Evolutionary conservation across 805 yeast genomes (phyloP).

Genomic region (Helenozyma baotianmanensis): DNA sequence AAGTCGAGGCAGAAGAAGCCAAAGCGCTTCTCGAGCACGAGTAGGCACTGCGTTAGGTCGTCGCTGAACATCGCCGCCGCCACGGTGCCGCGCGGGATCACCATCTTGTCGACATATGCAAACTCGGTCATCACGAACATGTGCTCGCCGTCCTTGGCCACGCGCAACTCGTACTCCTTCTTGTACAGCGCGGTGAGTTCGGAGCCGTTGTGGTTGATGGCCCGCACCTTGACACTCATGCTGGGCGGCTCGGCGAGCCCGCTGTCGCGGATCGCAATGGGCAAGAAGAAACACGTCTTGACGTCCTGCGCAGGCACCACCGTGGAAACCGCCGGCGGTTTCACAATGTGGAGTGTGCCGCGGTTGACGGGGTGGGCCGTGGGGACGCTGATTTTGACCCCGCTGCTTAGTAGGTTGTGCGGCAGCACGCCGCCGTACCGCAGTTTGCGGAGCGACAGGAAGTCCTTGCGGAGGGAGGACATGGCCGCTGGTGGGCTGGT

Average conservation of each 20-base stretch:
- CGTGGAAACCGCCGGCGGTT: slow-evolving; percentile 3
- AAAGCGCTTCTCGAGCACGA: slow-evolving; percentile 12
- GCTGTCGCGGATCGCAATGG: slow-evolving; percentile 6
- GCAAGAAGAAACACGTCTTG: slow-evolving; percentile 11
- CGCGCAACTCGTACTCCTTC: slow-evolving; percentile 7
- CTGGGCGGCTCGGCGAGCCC: slow-evolving; percentile 13
- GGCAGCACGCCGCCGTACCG: slow-evolving; percentile 15
- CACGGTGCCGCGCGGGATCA: slow-evolving; percentile 8
- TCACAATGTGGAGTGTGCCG: slow-evolving; percentile 10
- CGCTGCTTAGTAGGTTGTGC: slow-evolving; percentile 10
- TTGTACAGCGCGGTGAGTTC: slow-evolving; percentile 3
- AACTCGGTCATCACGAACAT: slow-evolving; percentile 6
- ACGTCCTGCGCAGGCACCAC: slow-evolving; percentile 1
- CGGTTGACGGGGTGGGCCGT: slow-evolving; percentile 8
- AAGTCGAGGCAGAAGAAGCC: slow-evolving; percentile 10
- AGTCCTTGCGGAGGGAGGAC: slow-evolving; percentile 11
- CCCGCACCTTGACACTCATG: slow-evolving; percentile 3
- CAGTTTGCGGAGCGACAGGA: slow-evolving; percentile 10
- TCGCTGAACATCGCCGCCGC: slow-evolving; percentile 7
- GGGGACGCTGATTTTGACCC: slow-evolving; percentile 12
- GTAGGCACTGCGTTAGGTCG: slow-evolving; percentile 3
- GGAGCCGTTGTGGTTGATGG: slow-evolving; percentile 13
- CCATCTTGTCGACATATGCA: slow-evolving; percentile 14
- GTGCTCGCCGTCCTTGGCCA: slow-evolving; percentile 6
- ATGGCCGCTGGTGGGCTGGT: too few species aligned